phyloP scores from a whole-genome alignment of 1,284 basidiomycete genomes.

The Trametes polyzona region DNA sequence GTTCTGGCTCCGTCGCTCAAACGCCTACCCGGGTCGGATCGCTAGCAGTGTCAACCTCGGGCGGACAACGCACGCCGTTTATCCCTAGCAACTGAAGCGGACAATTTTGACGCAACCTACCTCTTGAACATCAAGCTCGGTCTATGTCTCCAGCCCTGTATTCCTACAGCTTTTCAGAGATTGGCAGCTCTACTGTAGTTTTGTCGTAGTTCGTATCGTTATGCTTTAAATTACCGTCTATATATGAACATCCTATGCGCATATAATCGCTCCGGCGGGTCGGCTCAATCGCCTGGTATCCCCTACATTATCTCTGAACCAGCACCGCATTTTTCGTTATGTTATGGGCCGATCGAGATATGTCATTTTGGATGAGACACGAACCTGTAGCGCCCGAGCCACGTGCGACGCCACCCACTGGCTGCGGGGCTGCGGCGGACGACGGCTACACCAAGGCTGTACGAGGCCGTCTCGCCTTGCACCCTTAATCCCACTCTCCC shows the following conservation, averaged over 20 bases:
- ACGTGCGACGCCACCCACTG: conserved; percentile 8
- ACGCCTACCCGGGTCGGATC: conserved; percentile 16
- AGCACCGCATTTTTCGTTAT: neutral
- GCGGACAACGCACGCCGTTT: conserved; percentile 27
- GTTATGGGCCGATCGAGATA: too few relatives aligned
- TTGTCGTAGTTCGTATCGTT: neutral
- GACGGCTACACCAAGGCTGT: conserved; percentile 22
- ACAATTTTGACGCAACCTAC: neutral
- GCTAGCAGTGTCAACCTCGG: conserved; percentile 14
- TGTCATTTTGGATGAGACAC: neutral
- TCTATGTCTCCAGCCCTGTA: neutral
- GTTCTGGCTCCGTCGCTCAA: conserved; percentile 2
- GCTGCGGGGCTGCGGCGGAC: conserved; percentile 10
- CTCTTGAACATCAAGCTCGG: too few relatives aligned
- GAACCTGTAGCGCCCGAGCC: neutral
- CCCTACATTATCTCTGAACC: too few relatives aligned
- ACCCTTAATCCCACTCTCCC: conserved; percentile 13
- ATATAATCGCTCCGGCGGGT: conserved; percentile 1
- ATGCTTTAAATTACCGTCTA: neutral
- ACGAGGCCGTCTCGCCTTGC: conserved; percentile 1
- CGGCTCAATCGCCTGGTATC: too few relatives aligned
- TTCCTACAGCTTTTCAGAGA: neutral
- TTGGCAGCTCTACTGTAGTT: neutral
- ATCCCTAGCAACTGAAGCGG: conserved; percentile 12
- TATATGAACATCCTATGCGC: neutral